phyloP scores from a whole-genome alignment of 768 basidiomycete genomes.

The Galerina sulciceps region DNA sequence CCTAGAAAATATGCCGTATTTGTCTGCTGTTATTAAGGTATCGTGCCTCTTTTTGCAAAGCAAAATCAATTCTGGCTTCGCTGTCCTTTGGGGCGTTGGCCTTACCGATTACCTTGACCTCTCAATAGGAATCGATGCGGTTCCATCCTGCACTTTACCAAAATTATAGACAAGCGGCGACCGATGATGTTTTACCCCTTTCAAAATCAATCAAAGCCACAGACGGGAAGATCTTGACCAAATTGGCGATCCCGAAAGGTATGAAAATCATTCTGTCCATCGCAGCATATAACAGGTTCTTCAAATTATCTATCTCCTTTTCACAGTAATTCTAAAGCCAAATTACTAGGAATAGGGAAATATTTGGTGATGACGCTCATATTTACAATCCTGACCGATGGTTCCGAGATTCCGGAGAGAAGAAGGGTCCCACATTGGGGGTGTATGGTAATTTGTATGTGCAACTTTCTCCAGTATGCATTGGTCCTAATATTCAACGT shows the following conservation, averaged over 20 bases:
- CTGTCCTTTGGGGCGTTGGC: no score
- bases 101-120: not conserved
- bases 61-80: no score
- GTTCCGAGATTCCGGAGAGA: slow-evolving; percentile 41
- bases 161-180: slow-evolving; percentile 52
- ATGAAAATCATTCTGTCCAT: slow-evolving; percentile 56
- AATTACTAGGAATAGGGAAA: slow-evolving; percentile 40
- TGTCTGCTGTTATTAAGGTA: slow-evolving; percentile 53
- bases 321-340: not conserved
- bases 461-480: not conserved
- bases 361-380: slow-evolving; percentile 63
- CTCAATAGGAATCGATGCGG: slow-evolving; percentile 51
- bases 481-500: not conserved
- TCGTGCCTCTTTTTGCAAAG: no score
- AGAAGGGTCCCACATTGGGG: slow-evolving; percentile 43
- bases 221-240: slow-evolving; percentile 44
- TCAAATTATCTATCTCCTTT: not conserved
- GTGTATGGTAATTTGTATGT: slow-evolving; percentile 54
- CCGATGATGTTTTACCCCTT: slow-evolving; percentile 64
- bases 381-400: slow-evolving; percentile 61
- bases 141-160: slow-evolving; percentile 57
- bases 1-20: slow-evolving; percentile 53
- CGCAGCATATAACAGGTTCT: slow-evolving; percentile 57
- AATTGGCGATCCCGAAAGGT: slow-evolving; percentile 54
- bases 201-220: slow-evolving; percentile 52